Evolutionary conservation across 2,329 filamentous ascomycete species (phyloP).

Genomic region (Calycina herbarum): DNA sequence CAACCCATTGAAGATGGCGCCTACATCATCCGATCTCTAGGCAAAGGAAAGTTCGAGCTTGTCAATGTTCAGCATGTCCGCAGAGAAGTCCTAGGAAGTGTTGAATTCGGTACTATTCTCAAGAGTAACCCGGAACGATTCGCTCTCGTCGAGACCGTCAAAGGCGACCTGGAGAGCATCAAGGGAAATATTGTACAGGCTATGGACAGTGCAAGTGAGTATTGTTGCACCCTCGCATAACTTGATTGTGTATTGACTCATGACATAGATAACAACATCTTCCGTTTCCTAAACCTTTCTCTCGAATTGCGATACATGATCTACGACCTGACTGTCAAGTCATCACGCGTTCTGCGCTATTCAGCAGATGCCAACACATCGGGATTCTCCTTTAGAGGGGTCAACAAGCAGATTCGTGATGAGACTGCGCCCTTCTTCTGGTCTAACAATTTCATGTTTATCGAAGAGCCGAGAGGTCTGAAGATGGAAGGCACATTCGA

Average conservation of each 20-base stretch:
- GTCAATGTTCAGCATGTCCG: conserved; percentile 20
- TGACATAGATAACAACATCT: not conserved
- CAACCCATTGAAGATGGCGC: conserved; percentile 23
- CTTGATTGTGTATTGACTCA: not conserved
- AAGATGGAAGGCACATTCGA: not conserved
- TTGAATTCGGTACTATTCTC: conserved; percentile 22
- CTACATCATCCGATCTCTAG: conserved; percentile 23
- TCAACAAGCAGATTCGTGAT: conserved; percentile 19
- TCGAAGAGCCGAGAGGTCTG: not conserved
- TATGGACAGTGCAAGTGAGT: conserved; percentile 6
- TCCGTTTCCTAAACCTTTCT: conserved; percentile 8
- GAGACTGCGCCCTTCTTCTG: conserved; percentile 25
- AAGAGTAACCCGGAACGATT: not conserved
- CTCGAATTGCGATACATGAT: conserved; percentile 6
- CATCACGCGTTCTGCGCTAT: not conserved
- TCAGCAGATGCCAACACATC: too few species aligned
- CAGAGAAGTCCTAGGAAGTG: conserved; percentile 17
- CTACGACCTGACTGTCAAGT: conserved; percentile 3
- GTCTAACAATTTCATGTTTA: conserved; percentile 23
- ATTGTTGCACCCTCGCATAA: not conserved
- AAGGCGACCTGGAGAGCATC: not conserved
- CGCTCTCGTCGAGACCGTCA: conserved; percentile 1
- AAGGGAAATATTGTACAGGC: conserved; percentile 3
- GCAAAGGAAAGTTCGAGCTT: conserved; percentile 23
- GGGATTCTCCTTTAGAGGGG: conserved; percentile 20